Evolutionary conservation across 1,284 basidiomycete species (phyloP).

Genomic region (Agroathelia rolfsii): DNA sequence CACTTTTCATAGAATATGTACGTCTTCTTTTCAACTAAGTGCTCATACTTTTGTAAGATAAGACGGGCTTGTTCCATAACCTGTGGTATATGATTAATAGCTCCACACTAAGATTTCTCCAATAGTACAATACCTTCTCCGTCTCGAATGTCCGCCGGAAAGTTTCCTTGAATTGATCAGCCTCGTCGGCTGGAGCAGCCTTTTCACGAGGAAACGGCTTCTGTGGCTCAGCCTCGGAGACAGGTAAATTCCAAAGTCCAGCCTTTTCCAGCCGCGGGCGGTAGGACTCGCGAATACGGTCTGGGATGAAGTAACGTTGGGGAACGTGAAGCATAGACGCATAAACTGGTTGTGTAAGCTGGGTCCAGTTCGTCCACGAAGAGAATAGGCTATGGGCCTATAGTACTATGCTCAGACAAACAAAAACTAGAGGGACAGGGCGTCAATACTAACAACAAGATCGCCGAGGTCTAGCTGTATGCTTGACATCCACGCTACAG

Average conservation of each 20-base stretch:
- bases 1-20: constrained; percentile 46
- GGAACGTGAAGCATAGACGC: constrained; percentile 52
- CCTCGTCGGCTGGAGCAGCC: too few species aligned
- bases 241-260: constrained; percentile 49
- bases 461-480: constrained; percentile 59
- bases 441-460: constrained; percentile 44
- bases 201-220: constrained; percentile 21
- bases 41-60: constrained; percentile 46
- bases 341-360: constrained; percentile 42
- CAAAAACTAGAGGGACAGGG: constrained; percentile 7
- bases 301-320: constrained; percentile 63
- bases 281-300: constrained; percentile 47
- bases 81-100: constrained; percentile 23
- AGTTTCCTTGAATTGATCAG: constrained; percentile 31
- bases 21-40: constrained; percentile 37
- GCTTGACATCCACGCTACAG: constrained; percentile 52
- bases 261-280: constrained; percentile 47
- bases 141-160: constrained; percentile 47
- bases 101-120: not conserved
- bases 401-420: constrained; percentile 20
- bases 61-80: constrained; percentile 48
- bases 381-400: constrained; percentile 53
- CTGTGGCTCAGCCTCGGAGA: constrained; percentile 34
- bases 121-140: constrained; percentile 41
- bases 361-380: constrained; percentile 49